A percentile compares a stretch with the other conserved stretches of the same genome.
phyloP scores from a whole-genome alignment of 2,329 filamentous ascomycete genomes.

The Huntiella bhutanensis region DNA sequence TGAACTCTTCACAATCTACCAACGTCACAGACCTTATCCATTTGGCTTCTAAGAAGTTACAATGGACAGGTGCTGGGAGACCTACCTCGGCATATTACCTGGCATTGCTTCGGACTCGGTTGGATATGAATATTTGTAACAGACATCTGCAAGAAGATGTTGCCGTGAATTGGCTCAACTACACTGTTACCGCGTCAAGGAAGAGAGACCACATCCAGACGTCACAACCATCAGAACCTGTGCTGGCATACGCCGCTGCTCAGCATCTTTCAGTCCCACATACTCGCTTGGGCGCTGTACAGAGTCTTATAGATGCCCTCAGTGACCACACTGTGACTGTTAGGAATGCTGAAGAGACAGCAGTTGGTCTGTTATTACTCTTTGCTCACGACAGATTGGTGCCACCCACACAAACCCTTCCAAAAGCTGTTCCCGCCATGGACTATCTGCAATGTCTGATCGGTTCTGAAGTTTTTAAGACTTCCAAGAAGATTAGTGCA shows the following conservation, averaged over 20 bases:
- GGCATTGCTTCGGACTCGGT: slow-evolving; percentile 2
- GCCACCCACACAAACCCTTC: not conserved
- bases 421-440: not conserved
- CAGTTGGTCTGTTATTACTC: slow-evolving; percentile 4
- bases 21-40: slow-evolving; percentile 6
- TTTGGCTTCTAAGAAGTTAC: slow-evolving; percentile 6
- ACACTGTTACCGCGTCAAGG: slow-evolving; percentile 3
- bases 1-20: slow-evolving; percentile 3
- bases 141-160: slow-evolving; percentile 5
- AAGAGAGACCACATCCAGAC: slow-evolving; percentile 8
- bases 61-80: slow-evolving; percentile 1
- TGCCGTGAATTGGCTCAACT: slow-evolving; percentile 7
- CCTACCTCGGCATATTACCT: slow-evolving; percentile 3
- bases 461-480: not conserved
- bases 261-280: slow-evolving; percentile 6
- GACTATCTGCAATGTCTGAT: slow-evolving; percentile 3
- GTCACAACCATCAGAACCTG: slow-evolving; percentile 7
- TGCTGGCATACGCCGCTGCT: slow-evolving; percentile 5
- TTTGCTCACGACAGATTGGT: slow-evolving; percentile 5
- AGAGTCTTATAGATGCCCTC: slow-evolving; percentile 3
- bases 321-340: slow-evolving; percentile 1
- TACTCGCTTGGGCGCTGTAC: slow-evolving; percentile 2
- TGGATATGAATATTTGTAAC: slow-evolving; percentile 3
- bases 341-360: slow-evolving; percentile 4
- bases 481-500: not conserved